These are phyloP conservation scores for Nicotiana knightiana DNA, from an alignment of 257 asterid genomes.

Conservation along the genomic window DNA sequence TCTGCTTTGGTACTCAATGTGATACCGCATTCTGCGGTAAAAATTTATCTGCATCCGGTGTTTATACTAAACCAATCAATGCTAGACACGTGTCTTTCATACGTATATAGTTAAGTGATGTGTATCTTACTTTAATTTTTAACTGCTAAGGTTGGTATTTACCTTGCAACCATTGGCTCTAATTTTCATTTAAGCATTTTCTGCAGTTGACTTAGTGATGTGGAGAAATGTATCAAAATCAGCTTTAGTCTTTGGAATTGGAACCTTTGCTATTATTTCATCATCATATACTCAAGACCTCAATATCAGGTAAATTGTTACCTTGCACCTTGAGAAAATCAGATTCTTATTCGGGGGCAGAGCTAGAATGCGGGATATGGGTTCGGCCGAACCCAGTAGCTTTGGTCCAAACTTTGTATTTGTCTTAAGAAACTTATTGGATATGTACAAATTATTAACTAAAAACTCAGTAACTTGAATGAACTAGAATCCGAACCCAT, in stretches of 20 bases:
- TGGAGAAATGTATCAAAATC: constrained; percentile 82
- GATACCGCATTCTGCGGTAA: background rate
- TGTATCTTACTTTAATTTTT: background rate
- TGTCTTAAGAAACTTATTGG: too few species aligned
- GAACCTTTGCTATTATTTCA: constrained; percentile 67
- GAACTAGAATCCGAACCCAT: too few species aligned
- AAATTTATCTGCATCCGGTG: background rate
- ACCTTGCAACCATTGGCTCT: background rate
- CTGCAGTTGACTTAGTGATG: constrained; percentile 70
- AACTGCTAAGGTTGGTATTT: background rate
- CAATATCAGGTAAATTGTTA: constrained; percentile 55
- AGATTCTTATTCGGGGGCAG: background rate
- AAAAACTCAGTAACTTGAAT: too few species aligned
- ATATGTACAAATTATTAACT: too few species aligned
- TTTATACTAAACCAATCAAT: background rate
- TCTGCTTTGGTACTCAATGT: background rate
- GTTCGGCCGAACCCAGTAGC: too few species aligned
- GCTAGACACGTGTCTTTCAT: background rate
- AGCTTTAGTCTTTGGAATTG: constrained; percentile 77
- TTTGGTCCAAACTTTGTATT: too few species aligned
- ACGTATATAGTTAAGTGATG: background rate
- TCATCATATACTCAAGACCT: constrained; percentile 70
- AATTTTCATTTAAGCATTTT: background rate
- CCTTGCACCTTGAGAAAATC: background rate
- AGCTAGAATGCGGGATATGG: too few species aligned